Evolutionary conservation across 345 rosid species (phyloP).

Genomic region (Arabidopsis thaliana): DNA sequence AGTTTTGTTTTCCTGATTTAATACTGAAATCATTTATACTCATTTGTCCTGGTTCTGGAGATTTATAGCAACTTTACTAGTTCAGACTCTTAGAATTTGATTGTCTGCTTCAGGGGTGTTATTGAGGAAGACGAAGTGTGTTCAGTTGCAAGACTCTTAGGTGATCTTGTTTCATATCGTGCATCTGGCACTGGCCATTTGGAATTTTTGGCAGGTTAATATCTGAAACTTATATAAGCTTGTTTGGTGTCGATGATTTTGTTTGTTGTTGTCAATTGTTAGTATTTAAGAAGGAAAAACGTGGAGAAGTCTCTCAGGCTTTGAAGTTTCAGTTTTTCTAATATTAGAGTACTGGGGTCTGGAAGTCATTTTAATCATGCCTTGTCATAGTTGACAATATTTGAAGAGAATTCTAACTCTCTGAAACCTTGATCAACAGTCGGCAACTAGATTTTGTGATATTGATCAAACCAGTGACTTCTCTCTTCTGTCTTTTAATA

Average conservation of each 20-base stretch:
- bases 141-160: constrained; percentile 80
- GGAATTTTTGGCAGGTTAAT: constrained; percentile 83
- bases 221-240: constrained; percentile 19
- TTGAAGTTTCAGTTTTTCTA: not conserved
- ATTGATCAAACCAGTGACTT: not conserved
- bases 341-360: not conserved
- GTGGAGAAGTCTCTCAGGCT: not conserved
- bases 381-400: constrained; percentile 12
- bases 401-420: constrained; percentile 8
- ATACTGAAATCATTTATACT: not conserved
- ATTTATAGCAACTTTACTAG: constrained; percentile 1
- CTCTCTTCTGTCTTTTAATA: not conserved
- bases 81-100: constrained; percentile 17
- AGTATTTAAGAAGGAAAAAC: not conserved
- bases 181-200: constrained; percentile 94
- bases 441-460: not conserved
- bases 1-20: constrained; percentile 38
- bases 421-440: not conserved
- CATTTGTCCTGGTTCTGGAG: not conserved
- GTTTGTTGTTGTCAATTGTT: not conserved
- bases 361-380: not conserved
- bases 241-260: not conserved
- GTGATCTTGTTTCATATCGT: constrained; percentile 92
- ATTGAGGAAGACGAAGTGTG: constrained; percentile 87
- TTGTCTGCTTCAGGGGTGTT: constrained; percentile 55